A percentile compares a stretch with the other conserved stretches of the same genome.
Conservation (phyloP, 2,329 filamentous ascomycete species). For the Fusarium armeniacum region DNA sequence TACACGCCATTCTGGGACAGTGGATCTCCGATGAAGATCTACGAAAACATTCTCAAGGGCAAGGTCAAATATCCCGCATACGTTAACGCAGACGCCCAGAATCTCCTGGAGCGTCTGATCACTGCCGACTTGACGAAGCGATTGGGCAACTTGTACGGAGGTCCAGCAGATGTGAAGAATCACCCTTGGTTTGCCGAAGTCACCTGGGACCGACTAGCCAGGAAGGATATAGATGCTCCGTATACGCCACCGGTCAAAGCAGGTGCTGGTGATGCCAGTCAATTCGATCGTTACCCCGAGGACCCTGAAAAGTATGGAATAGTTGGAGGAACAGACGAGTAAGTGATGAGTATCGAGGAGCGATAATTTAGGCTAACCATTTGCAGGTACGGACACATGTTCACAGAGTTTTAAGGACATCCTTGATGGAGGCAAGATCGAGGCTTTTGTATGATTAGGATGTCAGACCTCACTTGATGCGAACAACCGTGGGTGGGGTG, state of each 20-base stretch:
- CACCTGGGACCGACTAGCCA: slow-evolving; percentile 93
- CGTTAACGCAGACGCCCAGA: slow-evolving; percentile 93
- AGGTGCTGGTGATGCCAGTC: slow-evolving; percentile 93
- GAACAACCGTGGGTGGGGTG: slow-evolving; percentile 21
- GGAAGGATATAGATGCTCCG: slow-evolving; percentile 97
- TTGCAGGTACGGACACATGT: slow-evolving; percentile 77
- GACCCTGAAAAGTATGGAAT: slow-evolving; percentile 93
- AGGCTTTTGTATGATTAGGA: slow-evolving; percentile 42
- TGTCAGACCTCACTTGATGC: slow-evolving; percentile 24
- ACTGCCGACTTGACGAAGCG: slow-evolving; percentile 95
- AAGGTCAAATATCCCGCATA: slow-evolving; percentile 97
- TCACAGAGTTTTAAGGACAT: slow-evolving; percentile 76
- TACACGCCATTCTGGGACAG: slow-evolving; percentile 99
- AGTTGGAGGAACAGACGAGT: slow-evolving; percentile 82
- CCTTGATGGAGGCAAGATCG: slow-evolving; percentile 31
- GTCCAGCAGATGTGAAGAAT: slow-evolving; percentile 91
- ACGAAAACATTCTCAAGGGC: slow-evolving; percentile 98
- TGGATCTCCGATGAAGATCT: slow-evolving; percentile 98
- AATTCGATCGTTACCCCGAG: slow-evolving; percentile 98
- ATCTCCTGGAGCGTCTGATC: slow-evolving; percentile 92
- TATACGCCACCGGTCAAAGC: slow-evolving; percentile 97
- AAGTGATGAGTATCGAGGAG: slow-evolving; percentile 58
- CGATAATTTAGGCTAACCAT: slow-evolving; percentile 31
- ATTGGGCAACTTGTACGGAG: slow-evolving; percentile 92
- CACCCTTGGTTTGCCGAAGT: slow-evolving; percentile 98